These are phyloP conservation scores for Solanum acaule DNA, from an alignment of 257 asterid species.

Conservation along the genomic window DNA sequence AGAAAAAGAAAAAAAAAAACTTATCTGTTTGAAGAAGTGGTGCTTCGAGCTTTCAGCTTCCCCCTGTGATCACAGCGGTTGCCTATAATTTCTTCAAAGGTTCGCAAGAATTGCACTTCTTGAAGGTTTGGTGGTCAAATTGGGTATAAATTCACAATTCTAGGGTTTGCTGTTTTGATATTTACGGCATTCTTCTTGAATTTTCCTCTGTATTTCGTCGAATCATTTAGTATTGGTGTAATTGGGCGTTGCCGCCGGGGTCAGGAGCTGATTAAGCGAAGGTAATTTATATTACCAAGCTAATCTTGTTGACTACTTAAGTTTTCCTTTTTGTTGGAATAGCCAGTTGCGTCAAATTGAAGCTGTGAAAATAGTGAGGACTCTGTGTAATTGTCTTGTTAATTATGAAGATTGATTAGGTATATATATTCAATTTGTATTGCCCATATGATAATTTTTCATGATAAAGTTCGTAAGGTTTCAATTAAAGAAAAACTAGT, in stretches of 20 bases:
- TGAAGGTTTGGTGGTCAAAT: not conserved
- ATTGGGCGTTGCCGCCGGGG: not conserved
- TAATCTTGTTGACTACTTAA: not conserved
- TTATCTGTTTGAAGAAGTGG: not conserved
- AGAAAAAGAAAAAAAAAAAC: not conserved
- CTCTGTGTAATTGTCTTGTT: not conserved
- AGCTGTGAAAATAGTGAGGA: not conserved
- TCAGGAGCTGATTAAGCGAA: constrained; percentile 13
- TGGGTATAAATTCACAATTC: not conserved
- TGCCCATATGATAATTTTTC: not conserved
- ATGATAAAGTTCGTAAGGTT: not conserved
- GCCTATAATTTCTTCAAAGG: not conserved
- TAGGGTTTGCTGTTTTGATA: not conserved
- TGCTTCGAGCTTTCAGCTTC: not conserved
- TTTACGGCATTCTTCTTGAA: not conserved
- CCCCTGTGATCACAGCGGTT: not conserved
- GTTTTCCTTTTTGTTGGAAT: not conserved
- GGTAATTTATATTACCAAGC: not conserved
- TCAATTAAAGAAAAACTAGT: not conserved
- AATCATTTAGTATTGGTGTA: not conserved
- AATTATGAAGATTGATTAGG: not conserved
- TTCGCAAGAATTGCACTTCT: not conserved
- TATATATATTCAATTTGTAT: not conserved
- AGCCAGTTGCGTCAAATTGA: not conserved
- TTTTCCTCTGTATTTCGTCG: not conserved